A percentile compares a stretch with the other conserved stretches of the same genome.
These are phyloP conservation scores for Polyplosphaeria fusca DNA, from an alignment of 495 filamentous ascomycete species.

Conservation along the genomic window DNA sequence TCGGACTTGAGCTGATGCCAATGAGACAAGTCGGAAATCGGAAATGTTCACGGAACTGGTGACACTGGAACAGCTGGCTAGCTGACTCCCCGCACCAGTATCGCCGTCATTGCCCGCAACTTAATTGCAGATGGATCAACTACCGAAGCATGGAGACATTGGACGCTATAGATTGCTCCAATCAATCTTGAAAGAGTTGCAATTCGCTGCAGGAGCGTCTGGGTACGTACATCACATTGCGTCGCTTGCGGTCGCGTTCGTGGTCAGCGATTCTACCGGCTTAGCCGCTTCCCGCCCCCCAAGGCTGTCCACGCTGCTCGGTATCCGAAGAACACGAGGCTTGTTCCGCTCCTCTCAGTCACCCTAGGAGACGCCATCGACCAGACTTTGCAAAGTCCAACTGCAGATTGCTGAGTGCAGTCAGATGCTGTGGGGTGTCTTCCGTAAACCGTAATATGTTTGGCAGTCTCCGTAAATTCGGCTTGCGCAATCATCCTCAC, in stretches of 20 bases:
- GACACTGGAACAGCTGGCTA: too few species aligned
- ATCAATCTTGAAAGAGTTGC: too few species aligned
- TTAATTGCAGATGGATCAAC: too few species aligned
- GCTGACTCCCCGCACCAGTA: too few species aligned
- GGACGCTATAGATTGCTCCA: too few species aligned
- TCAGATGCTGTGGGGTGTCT: background rate
- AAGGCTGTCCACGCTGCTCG: slow-evolving; percentile 9
- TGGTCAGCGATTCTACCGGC: slow-evolving; percentile 20
- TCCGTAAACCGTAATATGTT: background rate
- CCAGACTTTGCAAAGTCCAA: background rate
- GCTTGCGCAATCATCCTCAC: background rate
- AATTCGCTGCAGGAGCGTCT: too few species aligned
- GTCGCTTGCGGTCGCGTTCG: too few species aligned
- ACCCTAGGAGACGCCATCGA: background rate
- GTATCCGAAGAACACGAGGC: slow-evolving; percentile 15
- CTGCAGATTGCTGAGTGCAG: background rate
- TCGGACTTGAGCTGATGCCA: background rate
- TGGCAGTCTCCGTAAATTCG: background rate
- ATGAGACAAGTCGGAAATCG: background rate
- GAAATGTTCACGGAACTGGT: slow-evolving; percentile 4
- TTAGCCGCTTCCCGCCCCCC: slow-evolving; percentile 3
- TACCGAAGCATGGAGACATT: too few species aligned
- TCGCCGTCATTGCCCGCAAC: too few species aligned
- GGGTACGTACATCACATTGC: too few species aligned
- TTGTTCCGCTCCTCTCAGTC: background rate